phyloP scores from a whole-genome alignment of 2,329 filamentous ascomycete species.

The Hawksworthiomyces lignivorus region DNA sequence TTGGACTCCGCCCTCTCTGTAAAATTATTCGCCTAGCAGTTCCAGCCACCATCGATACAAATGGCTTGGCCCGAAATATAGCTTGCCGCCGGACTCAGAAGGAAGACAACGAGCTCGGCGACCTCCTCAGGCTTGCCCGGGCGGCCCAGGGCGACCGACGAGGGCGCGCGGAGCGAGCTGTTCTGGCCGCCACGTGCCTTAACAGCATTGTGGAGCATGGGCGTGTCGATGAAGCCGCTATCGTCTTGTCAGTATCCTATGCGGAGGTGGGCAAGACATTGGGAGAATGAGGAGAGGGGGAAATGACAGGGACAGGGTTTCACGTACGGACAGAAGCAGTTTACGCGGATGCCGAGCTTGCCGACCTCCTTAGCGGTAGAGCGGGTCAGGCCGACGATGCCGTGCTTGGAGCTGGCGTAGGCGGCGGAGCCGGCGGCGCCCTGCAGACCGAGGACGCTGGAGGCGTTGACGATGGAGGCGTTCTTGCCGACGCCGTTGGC shows the following conservation, averaged over 20 bases:
- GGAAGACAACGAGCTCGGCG: slow-evolving; percentile 35
- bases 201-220: slow-evolving; percentile 8
- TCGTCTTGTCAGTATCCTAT: too few species aligned
- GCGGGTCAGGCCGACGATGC: slow-evolving; percentile 30
- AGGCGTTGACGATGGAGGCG: slow-evolving; percentile 14
- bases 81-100: slow-evolving; percentile 23
- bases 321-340: slow-evolving; percentile 19
- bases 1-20: too few species aligned
- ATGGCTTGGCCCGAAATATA: slow-evolving; percentile 12
- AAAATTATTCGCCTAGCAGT: slow-evolving; percentile 6
- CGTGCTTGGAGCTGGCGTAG: slow-evolving; percentile 30
- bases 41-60: slow-evolving; percentile 12
- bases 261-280: not conserved
- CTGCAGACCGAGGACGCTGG: slow-evolving; percentile 13
- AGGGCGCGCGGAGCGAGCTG: slow-evolving; percentile 29
- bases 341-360: slow-evolving; percentile 35
- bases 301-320: too few species aligned
- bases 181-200: slow-evolving; percentile 4
- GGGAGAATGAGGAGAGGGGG: not conserved
- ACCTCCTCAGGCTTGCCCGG: slow-evolving; percentile 43
- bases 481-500: slow-evolving; percentile 3
- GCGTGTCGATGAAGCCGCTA: slow-evolving; percentile 11
- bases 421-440: slow-evolving; percentile 29
- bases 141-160: slow-evolving; percentile 17
- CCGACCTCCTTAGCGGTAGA: slow-evolving; percentile 31